Evolutionary conservation across 2,329 filamentous ascomycete species (phyloP).

Genomic region (Hypoxylon sp.): DNA sequence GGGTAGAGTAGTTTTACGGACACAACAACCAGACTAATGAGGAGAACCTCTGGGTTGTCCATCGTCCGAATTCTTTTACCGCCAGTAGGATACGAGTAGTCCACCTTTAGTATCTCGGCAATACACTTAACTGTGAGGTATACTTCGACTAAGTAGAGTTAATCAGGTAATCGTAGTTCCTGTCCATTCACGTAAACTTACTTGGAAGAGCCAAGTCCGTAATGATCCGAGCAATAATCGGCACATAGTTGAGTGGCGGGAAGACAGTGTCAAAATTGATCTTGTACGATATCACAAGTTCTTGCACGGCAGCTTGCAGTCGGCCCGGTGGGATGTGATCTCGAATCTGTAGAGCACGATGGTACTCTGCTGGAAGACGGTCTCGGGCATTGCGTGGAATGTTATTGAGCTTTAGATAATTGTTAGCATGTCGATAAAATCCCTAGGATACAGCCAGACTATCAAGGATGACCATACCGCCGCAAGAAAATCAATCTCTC

Average conservation of each 20-base stretch:
- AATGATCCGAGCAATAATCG: conserved; percentile 78
- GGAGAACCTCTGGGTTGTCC: conserved; percentile 80
- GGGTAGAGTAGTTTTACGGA: conserved; percentile 86
- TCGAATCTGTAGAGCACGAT: conserved; percentile 69
- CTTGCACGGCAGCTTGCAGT: conserved; percentile 75
- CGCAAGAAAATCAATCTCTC: conserved; percentile 79
- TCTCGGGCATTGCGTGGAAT: conserved; percentile 76
- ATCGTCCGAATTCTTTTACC: conserved; percentile 63
- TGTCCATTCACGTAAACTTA: conserved; percentile 57
- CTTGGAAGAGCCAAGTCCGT: conserved; percentile 81
- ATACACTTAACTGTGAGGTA: conserved; percentile 73
- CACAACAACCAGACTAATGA: conserved; percentile 80
- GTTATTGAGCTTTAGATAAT: conserved; percentile 62
- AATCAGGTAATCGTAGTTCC: conserved; percentile 40
- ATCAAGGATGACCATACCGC: conserved; percentile 65
- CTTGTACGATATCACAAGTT: conserved; percentile 74
- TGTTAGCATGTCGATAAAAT: conserved; percentile 4
- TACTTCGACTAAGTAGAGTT: conserved; percentile 69
- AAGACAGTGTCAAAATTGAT: conserved; percentile 78
- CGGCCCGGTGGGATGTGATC: conserved; percentile 66
- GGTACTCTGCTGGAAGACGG: conserved; percentile 74
- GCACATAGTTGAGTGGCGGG: conserved; percentile 78
- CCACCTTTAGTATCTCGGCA: conserved; percentile 63
- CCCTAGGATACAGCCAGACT: background rate
- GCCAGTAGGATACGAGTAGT: conserved; percentile 70